Evolutionary conservation across 2,329 filamentous ascomycete genomes (phyloP).

Genomic region (Furcasterigmium sp.): DNA sequence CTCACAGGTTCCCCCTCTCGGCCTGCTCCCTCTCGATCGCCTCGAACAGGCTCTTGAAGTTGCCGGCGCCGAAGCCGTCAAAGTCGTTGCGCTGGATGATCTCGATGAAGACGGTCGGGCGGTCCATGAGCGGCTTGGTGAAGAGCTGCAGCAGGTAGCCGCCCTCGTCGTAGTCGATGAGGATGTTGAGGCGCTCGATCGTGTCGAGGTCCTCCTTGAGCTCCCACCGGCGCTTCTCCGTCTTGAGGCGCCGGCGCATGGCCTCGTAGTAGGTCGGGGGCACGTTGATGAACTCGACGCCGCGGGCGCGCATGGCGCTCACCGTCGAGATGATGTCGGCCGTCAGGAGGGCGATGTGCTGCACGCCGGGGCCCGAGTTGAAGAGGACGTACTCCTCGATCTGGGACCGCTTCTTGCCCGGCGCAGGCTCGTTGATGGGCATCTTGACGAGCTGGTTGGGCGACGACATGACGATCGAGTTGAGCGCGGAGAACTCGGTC

Average conservation of each 20-base stretch:
- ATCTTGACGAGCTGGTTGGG: constrained; percentile 87
- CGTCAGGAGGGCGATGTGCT: constrained; percentile 88
- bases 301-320: constrained; percentile 71
- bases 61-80: constrained; percentile 87
- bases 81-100: constrained; percentile 93
- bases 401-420: constrained; percentile 85
- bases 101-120: constrained; percentile 92
- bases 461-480: constrained; percentile 84
- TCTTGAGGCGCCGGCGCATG: constrained; percentile 69
- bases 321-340: constrained; percentile 74
- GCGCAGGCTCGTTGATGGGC: constrained; percentile 95
- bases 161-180: constrained; percentile 92
- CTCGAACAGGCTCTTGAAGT: constrained; percentile 93
- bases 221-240: constrained; percentile 52
- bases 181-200: constrained; percentile 72
- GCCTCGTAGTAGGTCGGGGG: constrained; percentile 80
- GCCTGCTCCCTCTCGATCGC: constrained; percentile 93
- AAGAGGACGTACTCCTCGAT: constrained; percentile 93
- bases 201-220: constrained; percentile 76
- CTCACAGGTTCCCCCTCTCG: constrained; percentile 72
- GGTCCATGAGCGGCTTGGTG: constrained; percentile 86
- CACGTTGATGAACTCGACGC: constrained; percentile 89
- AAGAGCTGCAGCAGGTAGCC: constrained; percentile 78
- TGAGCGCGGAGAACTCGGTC: constrained; percentile 86
- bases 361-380: constrained; percentile 84